Evolutionary conservation across 345 rosid species (phyloP).

Genomic region (Salix viminalis): DNA sequence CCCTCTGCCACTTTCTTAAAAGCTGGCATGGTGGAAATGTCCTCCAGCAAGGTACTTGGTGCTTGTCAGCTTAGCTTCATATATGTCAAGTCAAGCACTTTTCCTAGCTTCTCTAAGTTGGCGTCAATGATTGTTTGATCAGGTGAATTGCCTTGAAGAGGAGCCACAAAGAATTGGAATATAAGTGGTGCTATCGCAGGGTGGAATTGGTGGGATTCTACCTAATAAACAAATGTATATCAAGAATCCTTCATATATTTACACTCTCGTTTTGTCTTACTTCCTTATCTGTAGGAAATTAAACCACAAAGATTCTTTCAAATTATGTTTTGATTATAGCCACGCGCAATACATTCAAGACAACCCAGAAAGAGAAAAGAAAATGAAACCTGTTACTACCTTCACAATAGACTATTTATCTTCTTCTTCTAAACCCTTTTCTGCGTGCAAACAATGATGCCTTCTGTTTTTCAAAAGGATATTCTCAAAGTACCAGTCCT

Average conservation of each 20-base stretch:
- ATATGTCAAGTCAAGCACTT: too few species aligned
- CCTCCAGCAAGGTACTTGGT: too few species aligned
- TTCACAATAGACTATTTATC: neutral
- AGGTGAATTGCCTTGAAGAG: constrained; percentile 44
- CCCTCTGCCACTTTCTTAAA: constrained; percentile 49
- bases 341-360: neutral
- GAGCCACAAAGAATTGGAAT: constrained; percentile 45
- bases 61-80: too few species aligned
- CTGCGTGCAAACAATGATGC: neutral
- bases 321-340: neutral
- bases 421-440: neutral
- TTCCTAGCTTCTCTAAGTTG: constrained; percentile 49
- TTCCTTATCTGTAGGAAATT: neutral
- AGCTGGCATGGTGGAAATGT: constrained; percentile 60
- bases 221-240: constrained; percentile 10
- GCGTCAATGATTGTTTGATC: constrained; percentile 46
- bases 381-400: neutral
- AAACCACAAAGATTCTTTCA: neutral
- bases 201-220: constrained; percentile 62
- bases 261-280: neutral
- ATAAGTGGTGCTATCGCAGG: constrained; percentile 52
- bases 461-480: neutral
- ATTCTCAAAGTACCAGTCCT: neutral
- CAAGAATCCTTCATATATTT: neutral
- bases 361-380: neutral